Conservation (phyloP, 1,284 basidiomycete species). For the Irpex sp. region DNA sequence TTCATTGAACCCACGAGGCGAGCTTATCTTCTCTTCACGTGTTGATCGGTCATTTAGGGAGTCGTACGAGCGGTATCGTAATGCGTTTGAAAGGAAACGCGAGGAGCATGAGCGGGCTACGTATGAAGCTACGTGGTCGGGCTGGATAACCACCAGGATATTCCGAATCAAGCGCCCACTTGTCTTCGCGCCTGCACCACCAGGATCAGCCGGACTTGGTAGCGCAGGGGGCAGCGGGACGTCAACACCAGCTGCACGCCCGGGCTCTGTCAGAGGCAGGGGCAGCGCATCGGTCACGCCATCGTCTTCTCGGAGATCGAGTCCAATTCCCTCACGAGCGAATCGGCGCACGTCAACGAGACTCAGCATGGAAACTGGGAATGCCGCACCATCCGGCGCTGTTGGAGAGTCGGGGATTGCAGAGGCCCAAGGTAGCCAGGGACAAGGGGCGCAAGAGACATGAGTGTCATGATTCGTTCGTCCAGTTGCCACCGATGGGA, state of each 20-base stretch:
- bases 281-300: constrained; percentile 35
- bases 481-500: neutral
- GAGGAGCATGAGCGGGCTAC: constrained; percentile 58
- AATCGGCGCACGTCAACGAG: neutral
- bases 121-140: constrained; percentile 38
- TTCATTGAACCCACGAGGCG: constrained; percentile 86
- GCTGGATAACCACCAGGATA: constrained; percentile 37
- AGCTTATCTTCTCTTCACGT: constrained; percentile 92
- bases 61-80: constrained; percentile 89
- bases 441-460: neutral
- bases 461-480: neutral
- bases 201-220: neutral
- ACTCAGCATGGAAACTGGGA: neutral
- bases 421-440: neutral
- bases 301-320: constrained; percentile 37
- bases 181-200: neutral
- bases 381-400: neutral
- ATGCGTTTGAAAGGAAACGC: constrained; percentile 83
- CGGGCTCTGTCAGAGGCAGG: constrained; percentile 21
- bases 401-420: neutral
- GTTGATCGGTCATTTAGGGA: constrained; percentile 85
- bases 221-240: constrained; percentile 10
- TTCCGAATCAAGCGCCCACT: constrained; percentile 5
- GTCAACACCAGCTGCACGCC: constrained; percentile 11
- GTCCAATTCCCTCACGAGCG: constrained; percentile 30